Conservation (phyloP, 805 yeast genomes). For the Cyberlindnera sargentensis region DNA sequence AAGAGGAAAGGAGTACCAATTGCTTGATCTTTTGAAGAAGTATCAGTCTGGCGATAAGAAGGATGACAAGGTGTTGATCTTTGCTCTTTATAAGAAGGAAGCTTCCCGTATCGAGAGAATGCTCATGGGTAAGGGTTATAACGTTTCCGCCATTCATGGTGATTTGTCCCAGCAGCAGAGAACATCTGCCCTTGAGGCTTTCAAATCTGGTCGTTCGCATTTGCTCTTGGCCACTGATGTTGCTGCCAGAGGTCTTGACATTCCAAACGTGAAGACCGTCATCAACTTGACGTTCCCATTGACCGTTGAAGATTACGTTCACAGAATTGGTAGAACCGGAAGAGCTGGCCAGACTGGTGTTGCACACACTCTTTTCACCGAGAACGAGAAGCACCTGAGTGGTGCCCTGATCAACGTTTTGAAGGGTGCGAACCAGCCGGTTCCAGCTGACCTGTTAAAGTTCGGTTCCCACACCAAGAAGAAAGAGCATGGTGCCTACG, state of each 20-base stretch:
- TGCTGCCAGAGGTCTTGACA: constrained; percentile 96
- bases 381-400: constrained; percentile 90
- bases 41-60: constrained; percentile 62
- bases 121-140: constrained; percentile 63
- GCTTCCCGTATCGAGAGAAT: constrained; percentile 85
- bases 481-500: constrained; percentile 96
- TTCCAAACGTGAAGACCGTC: constrained; percentile 94
- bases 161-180: constrained; percentile 91
- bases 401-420: constrained; percentile 91
- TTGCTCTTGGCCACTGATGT: constrained; percentile 94
- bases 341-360: constrained; percentile 94
- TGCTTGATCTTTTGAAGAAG: constrained; percentile 63
- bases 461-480: constrained; percentile 98
- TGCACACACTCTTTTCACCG: constrained; percentile 94
- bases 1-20: constrained; percentile 61
- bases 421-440: constrained; percentile 90
- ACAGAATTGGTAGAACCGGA: constrained; percentile 96
- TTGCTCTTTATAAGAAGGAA: constrained; percentile 94
- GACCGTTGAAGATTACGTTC: constrained; percentile 95
- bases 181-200: constrained; percentile 75
- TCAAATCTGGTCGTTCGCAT: constrained; percentile 72
- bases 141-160: constrained; percentile 93
- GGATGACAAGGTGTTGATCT: constrained; percentile 80
- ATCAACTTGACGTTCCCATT: constrained; percentile 94
- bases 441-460: constrained; percentile 89